These are phyloP conservation scores for Pichia sp. DNA, from an alignment of 1,139 yeast genomes.

Conservation along the genomic window DNA sequence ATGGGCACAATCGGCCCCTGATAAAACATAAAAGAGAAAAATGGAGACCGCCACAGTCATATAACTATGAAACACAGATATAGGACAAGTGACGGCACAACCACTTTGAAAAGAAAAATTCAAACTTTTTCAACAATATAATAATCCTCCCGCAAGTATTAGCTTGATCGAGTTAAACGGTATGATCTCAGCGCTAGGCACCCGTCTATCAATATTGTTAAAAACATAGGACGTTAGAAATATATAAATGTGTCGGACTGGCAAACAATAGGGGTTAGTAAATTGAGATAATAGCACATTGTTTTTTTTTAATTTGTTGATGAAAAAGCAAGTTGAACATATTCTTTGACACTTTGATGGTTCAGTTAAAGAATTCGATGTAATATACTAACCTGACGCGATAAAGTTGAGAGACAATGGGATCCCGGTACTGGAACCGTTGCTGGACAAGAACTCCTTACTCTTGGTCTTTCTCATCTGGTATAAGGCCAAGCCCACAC, in stretches of 20 bases:
- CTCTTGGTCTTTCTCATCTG: constrained; percentile 27
- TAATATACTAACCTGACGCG: constrained; percentile 69
- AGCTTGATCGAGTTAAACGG: constrained; percentile 86
- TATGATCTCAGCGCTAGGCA: constrained; percentile 61
- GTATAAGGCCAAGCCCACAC: constrained; percentile 47
- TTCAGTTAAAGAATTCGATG: not conserved
- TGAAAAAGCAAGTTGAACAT: constrained; percentile 2
- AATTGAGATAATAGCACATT: no score
- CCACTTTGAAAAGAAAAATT: constrained; percentile 1
- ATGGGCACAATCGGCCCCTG: no score
- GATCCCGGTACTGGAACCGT: constrained; percentile 73
- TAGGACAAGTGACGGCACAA: no score
- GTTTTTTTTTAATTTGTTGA: no score
- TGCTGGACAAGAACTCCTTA: constrained; percentile 59
- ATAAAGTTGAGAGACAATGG: constrained; percentile 80
- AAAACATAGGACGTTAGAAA: not conserved
- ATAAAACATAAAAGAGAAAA: no score
- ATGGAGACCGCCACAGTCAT: no score
- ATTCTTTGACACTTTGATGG: not conserved
- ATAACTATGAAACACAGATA: no score
- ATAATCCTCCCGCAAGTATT: constrained; percentile 81
- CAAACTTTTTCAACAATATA: constrained; percentile 27
- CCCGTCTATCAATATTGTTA: constrained; percentile 40
- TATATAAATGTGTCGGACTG: not conserved
- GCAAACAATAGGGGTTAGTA: no score